These are phyloP conservation scores for Paramecium tetraurelia DNA, from an alignment of 73 alveolate genomes.

Conservation along the genomic window DNA sequence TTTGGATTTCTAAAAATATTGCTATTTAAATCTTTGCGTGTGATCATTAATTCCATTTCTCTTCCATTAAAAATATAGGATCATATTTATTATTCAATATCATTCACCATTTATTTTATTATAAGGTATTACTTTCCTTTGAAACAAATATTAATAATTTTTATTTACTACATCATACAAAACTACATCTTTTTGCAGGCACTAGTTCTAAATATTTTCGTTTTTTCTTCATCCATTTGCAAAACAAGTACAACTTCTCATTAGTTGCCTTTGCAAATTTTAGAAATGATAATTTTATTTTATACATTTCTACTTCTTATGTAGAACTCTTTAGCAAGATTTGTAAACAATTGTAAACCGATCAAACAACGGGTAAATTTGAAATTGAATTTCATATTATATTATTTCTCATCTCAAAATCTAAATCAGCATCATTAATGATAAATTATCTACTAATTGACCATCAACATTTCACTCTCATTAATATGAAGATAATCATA, in stretches of 20 bases:
- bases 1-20: no score
- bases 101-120: no score
- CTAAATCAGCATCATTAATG: constrained; percentile 60
- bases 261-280: background rate
- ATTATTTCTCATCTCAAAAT: constrained; percentile 78
- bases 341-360: constrained; percentile 79
- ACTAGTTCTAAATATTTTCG: no score
- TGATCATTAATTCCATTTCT: no score
- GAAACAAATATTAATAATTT: no score
- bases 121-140: no score
- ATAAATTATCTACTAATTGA: background rate
- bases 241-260: constrained; percentile 74
- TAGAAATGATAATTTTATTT: constrained; percentile 81
- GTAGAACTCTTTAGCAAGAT: constrained; percentile 82
- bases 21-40: no score
- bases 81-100: no score
- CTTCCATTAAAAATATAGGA: no score
- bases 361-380: constrained; percentile 70
- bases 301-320: constrained; percentile 65
- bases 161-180: no score
- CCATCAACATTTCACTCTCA: background rate
- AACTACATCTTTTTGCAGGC: no score
- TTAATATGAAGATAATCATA: background rate
- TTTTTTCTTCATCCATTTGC: constrained; percentile 34
- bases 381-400: constrained; percentile 73